Base-by-base conservation (phyloP, 2,329 filamentous ascomycete genomes). In the Sclerotinia trifoliorum region DNA sequence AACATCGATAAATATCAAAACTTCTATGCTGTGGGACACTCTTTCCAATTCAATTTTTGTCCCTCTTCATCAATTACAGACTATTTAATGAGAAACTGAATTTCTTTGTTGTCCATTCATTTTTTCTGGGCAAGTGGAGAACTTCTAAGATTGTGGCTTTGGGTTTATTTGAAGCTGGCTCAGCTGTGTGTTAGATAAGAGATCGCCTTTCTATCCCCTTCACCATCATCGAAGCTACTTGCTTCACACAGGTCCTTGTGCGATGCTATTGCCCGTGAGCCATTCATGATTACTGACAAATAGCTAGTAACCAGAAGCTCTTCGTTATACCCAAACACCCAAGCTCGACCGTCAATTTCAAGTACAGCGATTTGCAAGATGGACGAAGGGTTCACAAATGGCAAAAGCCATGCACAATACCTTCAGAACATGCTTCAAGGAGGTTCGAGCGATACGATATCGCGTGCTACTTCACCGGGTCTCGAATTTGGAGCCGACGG, bases 401-500 rank as follows among this genome's bases (percentile, higher is more conserved):
- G 74, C 68, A 74, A 72, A 60, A 74, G 67, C 68, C 75, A 76
- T 70, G 69, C 70, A 54, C 75, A 75, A 63, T 72, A 69, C 24
- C 69, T 76, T 29, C 75, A 76, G 52, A 70, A 66, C 61, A 67
- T 74, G 29, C 67, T 75, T 19, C 71, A 72, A n/a, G 74, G 71
- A 35, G 62, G 67, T 32, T 69, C 68, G 24, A 84, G 83, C 77
- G 87, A 92, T 74, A 88, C 91, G 74, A 89, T 92, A 76, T 97
- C 94, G 61, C 88, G 93, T 77, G 92, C 93, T 51, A 95, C 93
- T 55, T 94, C 93, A 1, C 94, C 94, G 3, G 93, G 92, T 71
- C 80, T 85, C 74, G 85, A 84, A 73, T 85, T 83, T 74, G 80
- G 81, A 48, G 80, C 81, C 54, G 78, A 78, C 74, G 75, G 78